A percentile compares a stretch with the other conserved stretches of the same genome.
phyloP scores from a whole-genome alignment of 371 early-diverging fungal genomes.

The Chytridiales sp. region DNA sequence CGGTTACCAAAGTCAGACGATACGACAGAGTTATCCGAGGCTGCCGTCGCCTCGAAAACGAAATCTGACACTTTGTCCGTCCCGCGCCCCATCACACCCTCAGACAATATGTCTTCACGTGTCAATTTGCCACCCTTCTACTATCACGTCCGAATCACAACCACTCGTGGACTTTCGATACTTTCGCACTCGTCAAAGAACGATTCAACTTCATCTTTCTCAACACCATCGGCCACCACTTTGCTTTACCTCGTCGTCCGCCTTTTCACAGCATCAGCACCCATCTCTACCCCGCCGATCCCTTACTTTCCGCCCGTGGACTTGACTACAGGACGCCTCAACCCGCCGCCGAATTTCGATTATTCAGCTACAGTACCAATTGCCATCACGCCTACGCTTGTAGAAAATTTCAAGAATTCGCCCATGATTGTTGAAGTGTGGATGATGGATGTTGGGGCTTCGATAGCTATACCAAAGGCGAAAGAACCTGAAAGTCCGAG shows the following conservation, averaged over 20 bases:
- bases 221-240: slow-evolving; percentile 1
- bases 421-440: slow-evolving; percentile 41
- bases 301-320: slow-evolving; percentile 40
- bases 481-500: not conserved
- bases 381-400: slow-evolving; percentile 26
- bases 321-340: slow-evolving; percentile 29
- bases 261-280: slow-evolving; percentile 26
- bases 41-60: not conserved
- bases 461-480: not conserved
- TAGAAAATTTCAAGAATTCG: slow-evolving; percentile 14
- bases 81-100: not conserved
- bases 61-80: not conserved
- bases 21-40: not conserved
- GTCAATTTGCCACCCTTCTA: too few relatives aligned
- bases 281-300: slow-evolving; percentile 35
- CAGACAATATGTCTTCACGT: slow-evolving; percentile 28
- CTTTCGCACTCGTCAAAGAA: too few relatives aligned
- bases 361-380: slow-evolving; percentile 39
- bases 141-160: slow-evolving; percentile 30
- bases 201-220: slow-evolving; percentile 2
- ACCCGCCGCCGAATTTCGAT: slow-evolving; percentile 31
- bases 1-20: too few relatives aligned
- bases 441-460: slow-evolving; percentile 16
- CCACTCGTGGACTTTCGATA: slow-evolving; percentile 33
- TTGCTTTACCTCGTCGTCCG: slow-evolving; percentile 33